Percentiles rank a stretch among this genome's conserved stretches.
Evolutionary conservation across 768 basidiomycete genomes (phyloP).

Genomic region (Cystofilobasidium ferigula): DNA sequence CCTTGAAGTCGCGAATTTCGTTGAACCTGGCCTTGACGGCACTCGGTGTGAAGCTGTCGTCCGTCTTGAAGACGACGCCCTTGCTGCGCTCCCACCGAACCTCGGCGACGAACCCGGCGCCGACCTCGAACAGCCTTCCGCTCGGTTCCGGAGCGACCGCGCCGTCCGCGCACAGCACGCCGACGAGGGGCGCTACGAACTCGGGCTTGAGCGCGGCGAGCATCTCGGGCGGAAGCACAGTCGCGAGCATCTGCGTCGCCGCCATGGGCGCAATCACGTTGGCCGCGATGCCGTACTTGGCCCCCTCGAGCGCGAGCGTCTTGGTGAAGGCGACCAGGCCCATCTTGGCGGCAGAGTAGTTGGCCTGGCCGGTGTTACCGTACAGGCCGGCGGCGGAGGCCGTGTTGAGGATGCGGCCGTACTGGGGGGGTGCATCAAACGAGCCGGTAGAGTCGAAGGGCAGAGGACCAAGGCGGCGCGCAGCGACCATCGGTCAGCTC

Average conservation of each 20-base stretch:
- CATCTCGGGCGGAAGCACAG: constrained; percentile 18
- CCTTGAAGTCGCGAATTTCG: constrained; percentile 68
- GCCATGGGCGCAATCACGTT: constrained; percentile 26
- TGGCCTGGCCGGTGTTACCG: constrained; percentile 93
- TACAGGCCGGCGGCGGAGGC: constrained; percentile 70
- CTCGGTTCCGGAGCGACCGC: constrained; percentile 32
- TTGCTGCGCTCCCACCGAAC: constrained; percentile 85
- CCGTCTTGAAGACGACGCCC: constrained; percentile 74
- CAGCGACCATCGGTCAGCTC: not conserved
- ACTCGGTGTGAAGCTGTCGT: constrained; percentile 81
- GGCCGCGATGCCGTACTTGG: constrained; percentile 49
- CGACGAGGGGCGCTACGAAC: constrained; percentile 84
- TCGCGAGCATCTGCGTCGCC: not conserved
- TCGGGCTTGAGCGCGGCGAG: constrained; percentile 53
- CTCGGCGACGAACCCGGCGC: constrained; percentile 83
- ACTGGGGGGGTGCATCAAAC: constrained; percentile 42
- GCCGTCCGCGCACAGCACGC: constrained; percentile 67
- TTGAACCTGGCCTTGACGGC: constrained; percentile 80
- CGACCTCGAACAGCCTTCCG: constrained; percentile 66
- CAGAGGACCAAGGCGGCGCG: not conserved
- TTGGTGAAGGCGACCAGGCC: constrained; percentile 84
- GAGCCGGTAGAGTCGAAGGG: too few relatives aligned
- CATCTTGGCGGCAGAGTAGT: constrained; percentile 98
- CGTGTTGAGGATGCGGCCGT: constrained; percentile 76
- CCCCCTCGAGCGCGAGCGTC: constrained; percentile 83